Base-by-base conservation (phyloP, 371 early-diverging fungal species). In the Dichotomocladium elegans region DNA sequence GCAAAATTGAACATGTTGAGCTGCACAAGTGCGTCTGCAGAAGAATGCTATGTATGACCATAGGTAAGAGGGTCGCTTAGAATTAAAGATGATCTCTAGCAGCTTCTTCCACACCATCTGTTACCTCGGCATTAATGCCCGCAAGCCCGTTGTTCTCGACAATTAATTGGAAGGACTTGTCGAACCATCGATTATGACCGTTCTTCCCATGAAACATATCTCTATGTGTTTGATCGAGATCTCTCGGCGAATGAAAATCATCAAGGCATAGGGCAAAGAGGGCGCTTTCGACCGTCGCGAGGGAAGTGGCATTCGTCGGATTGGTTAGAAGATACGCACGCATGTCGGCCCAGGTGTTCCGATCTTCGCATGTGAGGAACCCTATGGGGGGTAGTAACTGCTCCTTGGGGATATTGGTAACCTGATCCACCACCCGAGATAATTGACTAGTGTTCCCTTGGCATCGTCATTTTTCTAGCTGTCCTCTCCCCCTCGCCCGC, bases 151-250 rank as follows among this genome's bases (percentile, higher is more conserved):
- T 87, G 46, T 78, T 72, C 50, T 88, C 82, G 27, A 90, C 71
- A 27, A 86, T 63, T 24, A 89, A 46, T 26, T 70, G 80, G 12
- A 88, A 27, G 3, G 83, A 68, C 72, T 91, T 92, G 70, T 94
- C 95, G 51, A 85, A 91, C 92, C 94, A 92, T 11, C 95, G 82
- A 61, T 93, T 93, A 57, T 80, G 85, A 9, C 87, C 95, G 21
- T 74, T 53, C 63, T 58, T 12, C 80, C 82, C 57, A 81, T 85
- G 67, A 78, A 82, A 24, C 61, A 73, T 47, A 74, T 80, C 43
- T 66, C 69, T 53, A 66, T 70, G 57, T 71, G 72, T 7, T 65
- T 55, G 27, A 64, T 57, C 3, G 49, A 17, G 35, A 62, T 60
- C 21, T 62, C 47, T 51, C 81, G 47, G 37, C 55, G 46, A 19